Evolutionary conservation across 768 basidiomycete genomes (phyloP), one percentile per base, ranked within the genome.

Genomic region (Suillus subaureus): DNA sequence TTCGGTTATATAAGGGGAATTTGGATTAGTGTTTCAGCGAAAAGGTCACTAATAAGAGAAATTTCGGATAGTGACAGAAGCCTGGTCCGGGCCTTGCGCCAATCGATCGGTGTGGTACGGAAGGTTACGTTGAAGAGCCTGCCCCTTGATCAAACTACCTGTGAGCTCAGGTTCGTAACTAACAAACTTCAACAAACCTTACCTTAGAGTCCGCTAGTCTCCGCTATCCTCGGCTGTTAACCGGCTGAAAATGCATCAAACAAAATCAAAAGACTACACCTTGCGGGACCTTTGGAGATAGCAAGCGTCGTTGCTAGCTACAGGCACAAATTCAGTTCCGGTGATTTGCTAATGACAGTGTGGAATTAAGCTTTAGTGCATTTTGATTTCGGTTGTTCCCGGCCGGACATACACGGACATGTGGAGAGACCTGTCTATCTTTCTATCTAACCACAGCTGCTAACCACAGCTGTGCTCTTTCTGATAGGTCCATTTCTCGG

Each of bases 361-460:
- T 70, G 66, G 65, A 67, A 64, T 78, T 77, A 77, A 73, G 65
- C 74, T 77, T 78, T 78, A 75, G 58, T 62, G 66, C 58, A 60
- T 60, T 60, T 66, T 75, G 74, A 74, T 75, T 74, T 77, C 75
- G 72, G 68, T 9, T 55, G 6, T 66, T 70, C 66, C 63, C 64
- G 63, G n/a, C n/a, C n/a, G n/a, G n/a, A n/a, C n/a, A n/a, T n/a
- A n/a, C n/a, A n/a, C n/a, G n/a, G n/a, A n/a, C n/a, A n/a, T n/a
- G n/a, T n/a, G n/a, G n/a, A n/a, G n/a, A n/a, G n/a, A n/a, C n/a
- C n/a, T n/a, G n/a, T n/a, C n/a, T n/a, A 26, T 61, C 62, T 37
- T 37, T 7, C 56, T 63, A 51, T 66, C 54, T 35, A 8, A 39
- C 63, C 69, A 62, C 69, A 60, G 58, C 37, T 15, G 33, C 52